Conservation (phyloP, 495 filamentous ascomycete genomes). For the Penicillium coprophilum region DNA sequence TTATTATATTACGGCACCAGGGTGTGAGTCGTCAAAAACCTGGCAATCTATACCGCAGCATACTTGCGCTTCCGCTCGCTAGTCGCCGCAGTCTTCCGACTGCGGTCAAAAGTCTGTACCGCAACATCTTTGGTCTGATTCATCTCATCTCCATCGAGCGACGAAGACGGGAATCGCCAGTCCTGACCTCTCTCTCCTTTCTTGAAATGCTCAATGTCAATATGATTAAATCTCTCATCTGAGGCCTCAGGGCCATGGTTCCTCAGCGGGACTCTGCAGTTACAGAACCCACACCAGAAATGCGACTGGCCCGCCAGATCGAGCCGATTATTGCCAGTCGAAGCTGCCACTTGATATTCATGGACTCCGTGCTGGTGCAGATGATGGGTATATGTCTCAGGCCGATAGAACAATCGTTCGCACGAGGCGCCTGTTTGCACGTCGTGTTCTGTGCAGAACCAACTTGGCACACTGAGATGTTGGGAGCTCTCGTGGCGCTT, state of each 20-base stretch:
- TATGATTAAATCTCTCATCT: constrained; percentile 84
- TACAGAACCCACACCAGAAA: constrained; percentile 94
- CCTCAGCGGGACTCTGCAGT: constrained; percentile 54
- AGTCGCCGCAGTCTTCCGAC: constrained; percentile 2
- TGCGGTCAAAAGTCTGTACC: neutral
- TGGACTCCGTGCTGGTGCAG: constrained; percentile 54
- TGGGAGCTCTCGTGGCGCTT: constrained; percentile 92
- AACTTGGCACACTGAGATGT: constrained; percentile 73
- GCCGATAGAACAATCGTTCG: constrained; percentile 58
- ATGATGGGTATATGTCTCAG: constrained; percentile 61
- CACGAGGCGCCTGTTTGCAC: constrained; percentile 42
- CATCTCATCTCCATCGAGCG: neutral
- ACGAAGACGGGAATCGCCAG: constrained; percentile 40
- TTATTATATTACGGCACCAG: constrained; percentile 4
- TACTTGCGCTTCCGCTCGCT: constrained; percentile 34
- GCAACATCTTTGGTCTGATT: neutral
- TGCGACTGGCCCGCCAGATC: constrained; percentile 65
- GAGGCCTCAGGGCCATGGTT: constrained; percentile 57
- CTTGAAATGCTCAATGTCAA: constrained; percentile 71
- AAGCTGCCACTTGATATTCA: constrained; percentile 39
- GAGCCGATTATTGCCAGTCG: constrained; percentile 56
- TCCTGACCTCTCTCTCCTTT: constrained; percentile 49
- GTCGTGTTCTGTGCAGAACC: constrained; percentile 63
- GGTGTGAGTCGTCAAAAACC: constrained; percentile 1
- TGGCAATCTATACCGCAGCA: constrained; percentile 1